Conservation (phyloP, 495 filamentous ascomycete species). For the Rusavskia elegans region DNA sequence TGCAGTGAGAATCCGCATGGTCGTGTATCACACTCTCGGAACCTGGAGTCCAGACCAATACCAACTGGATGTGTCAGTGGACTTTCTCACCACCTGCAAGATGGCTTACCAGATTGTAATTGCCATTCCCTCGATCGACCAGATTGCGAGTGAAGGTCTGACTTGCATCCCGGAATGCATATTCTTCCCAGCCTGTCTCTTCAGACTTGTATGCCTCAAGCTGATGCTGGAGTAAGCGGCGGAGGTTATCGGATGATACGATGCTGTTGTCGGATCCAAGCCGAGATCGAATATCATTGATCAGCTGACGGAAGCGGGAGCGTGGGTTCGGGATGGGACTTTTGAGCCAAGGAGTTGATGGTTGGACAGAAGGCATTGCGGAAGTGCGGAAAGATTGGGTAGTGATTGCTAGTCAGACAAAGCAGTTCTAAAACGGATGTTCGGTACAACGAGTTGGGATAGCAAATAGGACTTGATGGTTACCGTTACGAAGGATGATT, state of each 20-base stretch:
- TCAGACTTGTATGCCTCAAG: conserved; percentile 59
- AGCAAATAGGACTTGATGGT: no score
- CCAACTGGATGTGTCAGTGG: conserved; percentile 32
- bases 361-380: not conserved
- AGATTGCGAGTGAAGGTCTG: conserved; percentile 73
- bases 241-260: conserved; percentile 62
- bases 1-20: conserved; percentile 68
- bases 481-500: no score
- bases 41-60: conserved; percentile 89
- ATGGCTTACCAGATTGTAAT: conserved; percentile 61
- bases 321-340: conserved; percentile 7
- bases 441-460: no score
- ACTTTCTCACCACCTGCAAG: not conserved
- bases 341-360: not conserved
- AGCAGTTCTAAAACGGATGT: no score
- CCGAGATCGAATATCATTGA: conserved; percentile 49
- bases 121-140: conserved; percentile 81
- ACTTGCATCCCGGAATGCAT: conserved; percentile 47
- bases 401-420: no score
- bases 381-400: not conserved
- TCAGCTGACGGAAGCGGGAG: conserved; percentile 50
- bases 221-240: conserved; percentile 43
- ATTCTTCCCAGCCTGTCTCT: conserved; percentile 52
- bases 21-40: conserved; percentile 77
- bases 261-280: conserved; percentile 68